These are phyloP conservation scores for Schwanniomyces sp. DNA, from an alignment of 805 yeast species.

Conservation along the genomic window DNA sequence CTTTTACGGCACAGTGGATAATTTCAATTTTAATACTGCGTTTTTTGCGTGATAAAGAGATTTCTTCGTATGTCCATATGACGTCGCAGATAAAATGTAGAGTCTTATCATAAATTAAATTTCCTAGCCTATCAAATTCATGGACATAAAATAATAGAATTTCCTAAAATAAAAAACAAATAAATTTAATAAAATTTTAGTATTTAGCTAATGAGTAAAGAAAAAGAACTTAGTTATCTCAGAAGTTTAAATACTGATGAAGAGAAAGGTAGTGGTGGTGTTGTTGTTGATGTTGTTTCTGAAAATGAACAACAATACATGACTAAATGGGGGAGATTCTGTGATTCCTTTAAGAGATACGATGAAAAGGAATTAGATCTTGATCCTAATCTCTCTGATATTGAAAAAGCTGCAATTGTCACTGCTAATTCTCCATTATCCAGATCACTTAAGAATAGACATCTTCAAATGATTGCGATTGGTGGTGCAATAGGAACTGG, in stretches of 20 bases:
- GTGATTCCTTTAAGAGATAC: slow-evolving; percentile 20
- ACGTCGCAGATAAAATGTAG: no score
- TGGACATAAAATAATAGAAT: neutral
- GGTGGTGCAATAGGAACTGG: slow-evolving; percentile 74
- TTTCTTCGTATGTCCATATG: neutral
- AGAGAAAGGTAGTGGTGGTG: slow-evolving; percentile 35
- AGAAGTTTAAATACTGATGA: slow-evolving; percentile 16
- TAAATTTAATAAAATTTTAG: neutral
- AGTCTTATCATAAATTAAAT: no score
- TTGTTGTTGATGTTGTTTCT: slow-evolving; percentile 30
- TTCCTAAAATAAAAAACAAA: neutral
- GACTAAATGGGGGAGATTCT: slow-evolving; percentile 19
- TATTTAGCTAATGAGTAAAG: neutral
- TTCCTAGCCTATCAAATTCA: neutral
- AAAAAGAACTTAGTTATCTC: neutral
- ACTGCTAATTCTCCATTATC: slow-evolving; percentile 59
- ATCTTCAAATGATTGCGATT: slow-evolving; percentile 65
- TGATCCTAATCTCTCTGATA: slow-evolving; percentile 17
- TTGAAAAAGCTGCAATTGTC: slow-evolving; percentile 27
- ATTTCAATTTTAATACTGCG: neutral
- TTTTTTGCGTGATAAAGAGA: neutral
- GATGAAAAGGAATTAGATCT: slow-evolving; percentile 1
- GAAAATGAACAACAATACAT: slow-evolving; percentile 12
- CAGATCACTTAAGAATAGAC: slow-evolving; percentile 55
- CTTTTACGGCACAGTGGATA: neutral